These are phyloP conservation scores for Pichia ethanolica DNA, from an alignment of 805 yeast genomes.

Conservation along the genomic window DNA sequence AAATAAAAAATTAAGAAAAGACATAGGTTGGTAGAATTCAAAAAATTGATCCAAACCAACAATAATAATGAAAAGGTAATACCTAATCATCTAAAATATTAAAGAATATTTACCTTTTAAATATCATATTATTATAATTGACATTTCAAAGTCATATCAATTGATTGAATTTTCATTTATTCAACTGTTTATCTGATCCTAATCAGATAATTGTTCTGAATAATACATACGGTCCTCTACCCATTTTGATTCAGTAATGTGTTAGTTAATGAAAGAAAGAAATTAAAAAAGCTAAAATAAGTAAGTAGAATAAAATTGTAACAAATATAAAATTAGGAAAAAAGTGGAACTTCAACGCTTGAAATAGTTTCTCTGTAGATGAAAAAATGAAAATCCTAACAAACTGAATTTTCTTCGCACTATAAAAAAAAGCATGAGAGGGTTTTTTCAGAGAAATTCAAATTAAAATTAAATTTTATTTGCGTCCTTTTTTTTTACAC, in stretches of 20 bases:
- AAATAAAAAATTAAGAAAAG: neutral
- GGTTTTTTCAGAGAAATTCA: neutral
- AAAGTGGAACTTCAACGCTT: too few relatives aligned
- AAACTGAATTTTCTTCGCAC: too few relatives aligned
- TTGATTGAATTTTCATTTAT: too few relatives aligned
- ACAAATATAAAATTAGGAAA: too few relatives aligned
- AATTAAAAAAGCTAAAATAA: too few relatives aligned
- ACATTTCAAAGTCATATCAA: too few relatives aligned
- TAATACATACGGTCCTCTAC: constrained; percentile 65
- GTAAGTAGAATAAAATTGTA: too few relatives aligned
- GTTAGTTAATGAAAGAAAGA: neutral
- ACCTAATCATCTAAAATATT: neutral
- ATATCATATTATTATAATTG: too few relatives aligned
- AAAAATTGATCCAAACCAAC: constrained; percentile 1
- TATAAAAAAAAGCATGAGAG: neutral
- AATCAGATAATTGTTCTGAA: neutral
- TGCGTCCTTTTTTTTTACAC: neutral
- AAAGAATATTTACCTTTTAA: constrained; percentile 8
- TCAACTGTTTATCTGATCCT: neutral
- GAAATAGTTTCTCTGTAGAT: too few relatives aligned
- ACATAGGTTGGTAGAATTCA: constrained; percentile 6
- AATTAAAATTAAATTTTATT: too few relatives aligned
- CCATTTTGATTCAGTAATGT: constrained; percentile 40
- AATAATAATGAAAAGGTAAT: neutral
- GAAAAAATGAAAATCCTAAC: too few relatives aligned